A percentile compares a stretch with the other conserved stretches of the same genome.
Evolutionary conservation across 257 asterid genomes (phyloP).

Genomic region (Jacaranda copaia): DNA sequence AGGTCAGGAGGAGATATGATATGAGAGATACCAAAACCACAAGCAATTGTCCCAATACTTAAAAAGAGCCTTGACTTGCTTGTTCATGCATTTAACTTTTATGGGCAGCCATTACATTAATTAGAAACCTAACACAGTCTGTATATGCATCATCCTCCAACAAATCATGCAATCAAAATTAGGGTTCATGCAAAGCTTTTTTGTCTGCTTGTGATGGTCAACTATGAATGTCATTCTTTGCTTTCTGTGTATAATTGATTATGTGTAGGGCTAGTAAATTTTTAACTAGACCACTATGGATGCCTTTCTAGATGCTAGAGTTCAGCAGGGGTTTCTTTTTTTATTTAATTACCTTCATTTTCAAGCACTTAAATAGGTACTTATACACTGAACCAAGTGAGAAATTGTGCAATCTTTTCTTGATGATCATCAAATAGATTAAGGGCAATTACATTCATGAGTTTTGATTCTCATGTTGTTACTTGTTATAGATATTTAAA

Average conservation of each 20-base stretch:
- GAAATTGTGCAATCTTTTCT: too few relatives aligned
- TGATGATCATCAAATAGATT: too few relatives aligned
- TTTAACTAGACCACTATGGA: conserved; percentile 32
- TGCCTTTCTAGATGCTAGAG: background rate
- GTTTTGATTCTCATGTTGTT: too few relatives aligned
- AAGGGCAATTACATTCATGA: too few relatives aligned
- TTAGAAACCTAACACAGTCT: conserved; percentile 49
- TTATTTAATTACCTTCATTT: background rate
- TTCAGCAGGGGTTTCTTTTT: background rate
- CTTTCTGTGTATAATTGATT: background rate
- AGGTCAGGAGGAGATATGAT: conserved; percentile 36
- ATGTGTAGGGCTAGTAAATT: conserved; percentile 33
- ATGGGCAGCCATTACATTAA: conserved; percentile 37
- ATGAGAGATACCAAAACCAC: conserved; percentile 55
- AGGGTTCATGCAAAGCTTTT: conserved; percentile 38
- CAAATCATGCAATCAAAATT: conserved; percentile 35
- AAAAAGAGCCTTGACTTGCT: conserved; percentile 21
- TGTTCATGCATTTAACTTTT: conserved; percentile 16
- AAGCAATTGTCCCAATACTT: conserved; percentile 40
- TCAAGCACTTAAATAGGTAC: background rate
- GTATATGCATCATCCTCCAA: conserved; percentile 46
- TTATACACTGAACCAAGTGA: too few relatives aligned
- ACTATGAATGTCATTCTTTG: conserved; percentile 35
- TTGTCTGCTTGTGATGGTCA: conserved; percentile 47
- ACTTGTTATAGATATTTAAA: too few relatives aligned